phyloP scores from a whole-genome alignment of 2,329 filamentous ascomycete species.

The Sporothrix schenckii region DNA sequence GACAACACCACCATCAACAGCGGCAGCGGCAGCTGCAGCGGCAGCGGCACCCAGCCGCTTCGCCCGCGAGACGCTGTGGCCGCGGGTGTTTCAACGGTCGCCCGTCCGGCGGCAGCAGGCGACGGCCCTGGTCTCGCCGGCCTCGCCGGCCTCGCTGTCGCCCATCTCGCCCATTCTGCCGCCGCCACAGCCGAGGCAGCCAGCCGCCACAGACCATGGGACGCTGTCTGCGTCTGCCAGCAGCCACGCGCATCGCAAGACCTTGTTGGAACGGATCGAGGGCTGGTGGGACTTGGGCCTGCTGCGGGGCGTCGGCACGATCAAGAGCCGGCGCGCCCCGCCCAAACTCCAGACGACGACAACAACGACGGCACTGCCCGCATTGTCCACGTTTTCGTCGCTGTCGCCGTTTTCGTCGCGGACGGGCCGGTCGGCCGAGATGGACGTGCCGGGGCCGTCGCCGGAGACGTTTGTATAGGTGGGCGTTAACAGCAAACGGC shows the following conservation, averaged over 20 bases:
- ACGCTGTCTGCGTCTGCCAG: no score
- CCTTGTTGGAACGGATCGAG: slow-evolving; percentile 53
- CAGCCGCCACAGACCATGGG: no score
- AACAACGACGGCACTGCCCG: no score
- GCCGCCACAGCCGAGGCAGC: not conserved
- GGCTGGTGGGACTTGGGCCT: slow-evolving; percentile 60
- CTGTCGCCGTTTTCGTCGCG: not conserved
- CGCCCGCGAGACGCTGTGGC: slow-evolving; percentile 32
- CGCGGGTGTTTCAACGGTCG: slow-evolving; percentile 31
- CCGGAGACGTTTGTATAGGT: slow-evolving; percentile 24
- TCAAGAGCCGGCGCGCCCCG: slow-evolving; percentile 44
- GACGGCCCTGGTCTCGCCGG: not conserved
- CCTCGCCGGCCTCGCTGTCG: slow-evolving; percentile 1
- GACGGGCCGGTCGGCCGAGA: not conserved
- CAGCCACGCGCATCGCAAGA: slow-evolving; percentile 48
- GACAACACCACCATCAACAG: not conserved
- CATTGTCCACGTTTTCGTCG: no score
- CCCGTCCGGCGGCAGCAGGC: slow-evolving; percentile 26
- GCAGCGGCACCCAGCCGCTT: not conserved
- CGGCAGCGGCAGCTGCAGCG: not conserved
- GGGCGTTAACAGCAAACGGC: no score
- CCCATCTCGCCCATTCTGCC: slow-evolving; percentile 28
- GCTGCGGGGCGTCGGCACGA: slow-evolving; percentile 40
- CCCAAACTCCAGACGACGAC: not conserved
- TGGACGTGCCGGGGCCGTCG: not conserved